Evolutionary conservation across 768 basidiomycete genomes (phyloP), one percentile per base, ranked within the genome.

Genomic region (Rhodosporidiobolus odoratus): DNA sequence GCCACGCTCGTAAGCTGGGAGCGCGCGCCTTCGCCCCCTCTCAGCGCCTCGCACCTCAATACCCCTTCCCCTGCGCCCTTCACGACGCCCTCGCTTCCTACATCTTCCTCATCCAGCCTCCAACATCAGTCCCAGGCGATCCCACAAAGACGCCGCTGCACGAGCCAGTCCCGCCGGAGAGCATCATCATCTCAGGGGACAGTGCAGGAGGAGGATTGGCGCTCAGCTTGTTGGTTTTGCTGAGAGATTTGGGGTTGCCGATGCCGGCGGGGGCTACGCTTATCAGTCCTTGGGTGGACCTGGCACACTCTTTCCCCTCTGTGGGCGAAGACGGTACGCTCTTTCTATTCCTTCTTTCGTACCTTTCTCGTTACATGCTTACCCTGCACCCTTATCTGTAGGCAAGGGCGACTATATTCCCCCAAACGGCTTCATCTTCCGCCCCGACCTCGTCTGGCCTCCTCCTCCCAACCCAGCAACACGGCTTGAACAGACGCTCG

Each of bases 291-390:
- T 97, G 95, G 90, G 89, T 88, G 41, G 69, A 92, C 79, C 80
- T 98, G 23, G 92, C 91, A 0, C 96, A 98, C 79, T 94, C 91
- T 0, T 98, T 98, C 79, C 90, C 91, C 0, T 91, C 89, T 75
- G 84, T 93, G 41, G 85, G 89, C n/a, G 64, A 53, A 9, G 65
- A 69, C 23, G 68, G 66, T 47, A 23, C n/a, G 35, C n/a, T 7
- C 38, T 16, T 34, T 15, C 27, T 38, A 16, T 48, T 25, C 21
- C 48, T 10, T 12, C 48, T 50, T 50, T 50, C 48, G 21, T 45
- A 45, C 43, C 43, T 13, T 45, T 45, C 43, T 45, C 43, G 43
- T 13, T 23, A n/a, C 43, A 13, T 50, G 12, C 48, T 15, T 50
- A 16, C 15, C 27, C 48, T 50, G 48, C 48, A 13, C 27, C 48